These are phyloP conservation scores for Sphaerulina vaccinii DNA, from an alignment of 2,329 filamentous ascomycete genomes.

Conservation along the genomic window DNA sequence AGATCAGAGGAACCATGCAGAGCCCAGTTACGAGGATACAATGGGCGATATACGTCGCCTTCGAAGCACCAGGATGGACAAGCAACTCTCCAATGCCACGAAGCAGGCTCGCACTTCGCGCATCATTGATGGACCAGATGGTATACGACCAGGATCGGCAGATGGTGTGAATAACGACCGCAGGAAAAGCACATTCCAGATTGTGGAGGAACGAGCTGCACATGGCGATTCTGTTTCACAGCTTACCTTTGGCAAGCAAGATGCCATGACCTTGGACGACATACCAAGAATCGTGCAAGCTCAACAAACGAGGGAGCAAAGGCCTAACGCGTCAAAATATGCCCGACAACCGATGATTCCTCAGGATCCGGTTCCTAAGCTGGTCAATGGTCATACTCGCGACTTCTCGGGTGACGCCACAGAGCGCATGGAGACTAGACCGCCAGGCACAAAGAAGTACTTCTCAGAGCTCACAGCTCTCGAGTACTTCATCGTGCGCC, in stretches of 20 bases:
- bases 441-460: slow-evolving; percentile 66
- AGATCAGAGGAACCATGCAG: slow-evolving; percentile 52
- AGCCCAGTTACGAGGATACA: slow-evolving; percentile 88
- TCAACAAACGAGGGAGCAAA: slow-evolving; percentile 88
- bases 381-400: slow-evolving; percentile 68
- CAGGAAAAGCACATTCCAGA: slow-evolving; percentile 58
- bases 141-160: slow-evolving; percentile 69
- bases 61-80: slow-evolving; percentile 89
- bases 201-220: slow-evolving; percentile 73
- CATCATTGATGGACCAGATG: slow-evolving; percentile 85
- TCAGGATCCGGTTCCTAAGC: slow-evolving; percentile 65
- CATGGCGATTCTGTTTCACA: slow-evolving; percentile 68
- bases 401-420: slow-evolving; percentile 59
- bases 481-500: slow-evolving; percentile 96
- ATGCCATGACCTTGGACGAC: slow-evolving; percentile 90
- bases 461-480: slow-evolving; percentile 94
- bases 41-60: slow-evolving; percentile 91
- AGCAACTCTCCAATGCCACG: slow-evolving; percentile 88
- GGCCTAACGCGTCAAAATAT: slow-evolving; percentile 75
- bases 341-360: slow-evolving; percentile 68
- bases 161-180: slow-evolving; percentile 49
- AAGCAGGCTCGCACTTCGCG: slow-evolving; percentile 85
- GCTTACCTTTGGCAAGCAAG: slow-evolving; percentile 83
- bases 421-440: slow-evolving; percentile 39
- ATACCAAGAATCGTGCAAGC: slow-evolving; percentile 94